Base-by-base conservation (phyloP, 768 basidiomycete species). In the Vararia minispora region DNA sequence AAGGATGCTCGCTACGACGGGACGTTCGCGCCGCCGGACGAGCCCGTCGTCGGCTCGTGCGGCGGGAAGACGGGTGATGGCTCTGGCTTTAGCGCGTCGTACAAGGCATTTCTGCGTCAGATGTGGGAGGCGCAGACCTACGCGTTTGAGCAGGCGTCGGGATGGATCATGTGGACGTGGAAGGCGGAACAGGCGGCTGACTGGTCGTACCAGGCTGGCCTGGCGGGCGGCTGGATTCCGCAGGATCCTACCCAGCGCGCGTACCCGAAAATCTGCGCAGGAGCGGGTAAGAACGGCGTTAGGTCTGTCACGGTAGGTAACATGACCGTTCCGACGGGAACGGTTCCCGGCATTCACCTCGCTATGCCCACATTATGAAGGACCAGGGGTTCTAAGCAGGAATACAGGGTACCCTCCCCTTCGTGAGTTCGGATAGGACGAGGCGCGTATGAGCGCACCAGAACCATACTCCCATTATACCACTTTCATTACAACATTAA, bases 181-280 rank as follows among this genome's bases (percentile, higher is more conserved):
- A 87, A 86, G 61, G 58, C 81, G 0, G 84, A 87, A 55, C 61
- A 61, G 44, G 78, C 83, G 4, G 83, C 86, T 45, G 89, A 91
- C 44, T 94, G 89, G 89, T 69, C 79, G 1, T 91, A 91, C 61
- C 71, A 82, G 48, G 76, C 80, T 33, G 87, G 87, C 28, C 62
- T 91, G 22, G 56, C 62, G 6, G 68, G 77, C 42, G 87, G 87
- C 18, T 90, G 83, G 85, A 90, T 92, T 53, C 87, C 89, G n/a
- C 58, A 66, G 45, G 56, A 67, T 53, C 70, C 74, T 2, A 65
- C 67, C 11, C 27, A 67, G 28, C 53, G 64, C 35, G 51, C 61
- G 50, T 84, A 73, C 58, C 79, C 76, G 9, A 68, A 61, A 45
- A 79, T 79, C 40, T 91, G 81, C 46, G 55, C n/a, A n/a, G n/a